Evolutionary conservation across 2,329 filamentous ascomycete genomes (phyloP).

Genomic region (Apiospora sp.): DNA sequence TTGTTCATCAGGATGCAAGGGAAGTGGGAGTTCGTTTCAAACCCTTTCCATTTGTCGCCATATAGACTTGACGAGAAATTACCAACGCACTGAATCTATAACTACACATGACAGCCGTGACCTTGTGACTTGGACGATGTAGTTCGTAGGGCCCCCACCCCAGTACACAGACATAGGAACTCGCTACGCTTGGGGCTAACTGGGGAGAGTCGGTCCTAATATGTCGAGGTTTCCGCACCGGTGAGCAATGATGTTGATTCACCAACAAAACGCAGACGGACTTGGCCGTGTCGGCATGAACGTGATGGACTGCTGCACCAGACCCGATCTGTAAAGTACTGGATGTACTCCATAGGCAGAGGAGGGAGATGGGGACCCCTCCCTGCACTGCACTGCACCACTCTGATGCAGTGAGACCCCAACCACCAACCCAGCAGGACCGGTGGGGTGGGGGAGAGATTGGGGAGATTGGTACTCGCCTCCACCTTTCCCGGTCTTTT

Average conservation of each 20-base stretch:
- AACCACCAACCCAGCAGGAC: neutral
- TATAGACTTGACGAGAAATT: slow-evolving; percentile 10
- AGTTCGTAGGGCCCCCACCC: neutral
- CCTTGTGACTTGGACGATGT: neutral
- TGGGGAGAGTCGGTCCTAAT: slow-evolving; percentile 1
- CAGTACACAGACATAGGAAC: neutral
- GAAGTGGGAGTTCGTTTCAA: neutral
- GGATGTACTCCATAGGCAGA: neutral
- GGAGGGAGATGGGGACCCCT: neutral
- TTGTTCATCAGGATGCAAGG: neutral
- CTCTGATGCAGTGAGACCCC: neutral
- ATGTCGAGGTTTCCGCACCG: slow-evolving; percentile 8
- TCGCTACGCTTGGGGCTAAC: neutral
- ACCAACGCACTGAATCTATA: neutral
- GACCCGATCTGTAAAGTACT: neutral
- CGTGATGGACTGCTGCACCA: slow-evolving; percentile 1
- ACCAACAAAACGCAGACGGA: neutral
- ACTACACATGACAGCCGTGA: neutral
- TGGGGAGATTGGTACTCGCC: neutral
- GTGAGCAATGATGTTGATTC: neutral
- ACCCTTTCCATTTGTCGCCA: slow-evolving; percentile 10
- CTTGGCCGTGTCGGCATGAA: neutral
- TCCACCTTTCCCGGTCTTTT: slow-evolving; percentile 10
- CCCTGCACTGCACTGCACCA: neutral
- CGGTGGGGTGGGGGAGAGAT: neutral